Base-by-base conservation (phyloP, 345 rosid species). In the Arabis hirsuta region DNA sequence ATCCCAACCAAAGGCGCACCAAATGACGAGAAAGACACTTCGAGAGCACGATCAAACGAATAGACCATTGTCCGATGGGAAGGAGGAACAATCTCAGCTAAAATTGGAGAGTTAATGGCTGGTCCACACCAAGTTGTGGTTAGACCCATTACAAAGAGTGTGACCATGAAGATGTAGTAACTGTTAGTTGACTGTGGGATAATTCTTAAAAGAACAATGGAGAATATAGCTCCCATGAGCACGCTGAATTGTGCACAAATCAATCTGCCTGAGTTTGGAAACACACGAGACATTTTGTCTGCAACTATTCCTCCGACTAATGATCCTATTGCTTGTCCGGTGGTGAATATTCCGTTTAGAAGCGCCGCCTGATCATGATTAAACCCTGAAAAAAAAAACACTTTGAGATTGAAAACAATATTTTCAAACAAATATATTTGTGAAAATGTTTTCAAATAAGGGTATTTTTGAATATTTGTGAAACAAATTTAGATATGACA, bases 1-100 rank as follows among this genome's bases (percentile, higher is more conserved):
- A 94, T 83, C 4, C 98, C 98, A 8, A 94, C 97, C 87, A 94
- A 78, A 0, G 96, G 97, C 9, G 97, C 95, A 26, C 95, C 95
- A 52, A 94, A 86, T 16, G 98, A 85, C 10, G 98, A 85, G 72
- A 94, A 90, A 0, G 90, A 79, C 20, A 81, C 94, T 78, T 94
- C 96, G 1, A 91, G 89, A 65, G 97, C 92, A 12, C 98, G 91
- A 47, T 94, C 94, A 41, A 90, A 94, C 0, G 97, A 94, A 43
- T 89, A 94, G 64, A 94, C 84, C 97, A 94, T 91, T 5, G 96
- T 90, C 42, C 97, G 83, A 65, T 93, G 97, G 60, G 75, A 85
- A 50, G 81, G 58, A 9, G 98, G 98, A 29, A 91, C 96, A 12
- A 91, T 92, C 76, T 89, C 97, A 4, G 98, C 95, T 38, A 94